Evolutionary conservation across 2,329 filamentous ascomycete genomes (phyloP).

Genomic region (Didymella pomorum): DNA sequence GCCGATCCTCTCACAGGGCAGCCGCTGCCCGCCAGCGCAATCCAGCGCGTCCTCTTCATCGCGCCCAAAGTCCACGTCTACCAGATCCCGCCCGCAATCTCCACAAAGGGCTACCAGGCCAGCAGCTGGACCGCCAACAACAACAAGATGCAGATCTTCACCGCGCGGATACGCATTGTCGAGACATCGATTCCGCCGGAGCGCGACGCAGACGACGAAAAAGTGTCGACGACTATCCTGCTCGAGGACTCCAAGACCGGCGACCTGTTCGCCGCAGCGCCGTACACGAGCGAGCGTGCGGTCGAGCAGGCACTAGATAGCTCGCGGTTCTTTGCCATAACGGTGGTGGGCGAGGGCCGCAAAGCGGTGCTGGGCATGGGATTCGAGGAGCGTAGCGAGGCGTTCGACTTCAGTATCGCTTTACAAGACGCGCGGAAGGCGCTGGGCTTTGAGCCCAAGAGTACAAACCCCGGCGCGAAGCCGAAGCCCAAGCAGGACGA

Average conservation of each 20-base stretch:
- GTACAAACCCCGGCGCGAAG: constrained; percentile 26
- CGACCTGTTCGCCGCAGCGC: constrained; percentile 82
- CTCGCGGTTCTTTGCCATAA: constrained; percentile 82
- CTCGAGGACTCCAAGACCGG: constrained; percentile 78
- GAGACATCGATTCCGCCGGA: constrained; percentile 69
- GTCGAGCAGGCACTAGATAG: constrained; percentile 83
- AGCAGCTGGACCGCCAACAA: constrained; percentile 75
- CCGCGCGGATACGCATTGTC: constrained; percentile 78
- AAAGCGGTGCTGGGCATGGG: constrained; percentile 85
- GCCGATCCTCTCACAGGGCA: constrained; percentile 75
- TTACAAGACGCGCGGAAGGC: constrained; percentile 80
- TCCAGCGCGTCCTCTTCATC: constrained; percentile 85
- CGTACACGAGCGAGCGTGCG: constrained; percentile 70
- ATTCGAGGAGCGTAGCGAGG: constrained; percentile 85
- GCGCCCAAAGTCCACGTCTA: constrained; percentile 81
- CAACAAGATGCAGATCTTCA: constrained; percentile 80
- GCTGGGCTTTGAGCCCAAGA: constrained; percentile 65
- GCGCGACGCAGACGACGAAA: constrained; percentile 56
- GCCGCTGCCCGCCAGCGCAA: constrained; percentile 75
- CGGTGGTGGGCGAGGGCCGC: constrained; percentile 77
- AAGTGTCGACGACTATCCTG: constrained; percentile 76
- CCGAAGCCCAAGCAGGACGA: constrained; percentile 54
- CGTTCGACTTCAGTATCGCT: constrained; percentile 84
- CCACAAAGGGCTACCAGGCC: constrained; percentile 80
- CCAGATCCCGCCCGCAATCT: constrained; percentile 80